phyloP scores from a whole-genome alignment of 176 grass and related monocot genomes.

The Bolboschoenus planiculmis region DNA sequence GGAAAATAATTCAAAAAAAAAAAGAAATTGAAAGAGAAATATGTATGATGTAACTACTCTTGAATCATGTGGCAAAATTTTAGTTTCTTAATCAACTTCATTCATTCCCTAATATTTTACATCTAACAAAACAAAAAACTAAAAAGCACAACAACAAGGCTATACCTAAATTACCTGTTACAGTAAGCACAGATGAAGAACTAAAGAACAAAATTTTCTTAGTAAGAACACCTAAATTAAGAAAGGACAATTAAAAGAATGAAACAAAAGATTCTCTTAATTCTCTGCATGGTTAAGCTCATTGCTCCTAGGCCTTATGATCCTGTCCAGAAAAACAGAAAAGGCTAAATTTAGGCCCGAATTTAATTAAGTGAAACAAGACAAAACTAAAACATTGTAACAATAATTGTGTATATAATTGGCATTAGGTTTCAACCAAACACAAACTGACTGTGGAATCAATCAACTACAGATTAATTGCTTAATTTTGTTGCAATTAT shows the following conservation, averaged over 20 bases:
- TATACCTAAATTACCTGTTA: constrained; percentile 10
- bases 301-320: not conserved
- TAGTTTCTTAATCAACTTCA: not conserved
- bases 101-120: constrained; percentile 22
- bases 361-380: not conserved
- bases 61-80: not conserved
- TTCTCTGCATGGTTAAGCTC: not conserved
- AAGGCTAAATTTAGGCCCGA: not conserved
- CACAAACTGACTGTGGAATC: not conserved
- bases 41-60: not conserved
- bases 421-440: not conserved
- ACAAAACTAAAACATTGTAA: not conserved
- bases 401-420: not conserved
- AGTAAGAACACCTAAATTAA: not conserved
- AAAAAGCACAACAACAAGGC: not conserved
- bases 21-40: not conserved
- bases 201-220: constrained; percentile 13
- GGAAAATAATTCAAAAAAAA: not conserved
- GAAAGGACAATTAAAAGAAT: constrained; percentile 1
- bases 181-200: not conserved
- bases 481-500: not conserved
- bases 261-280: constrained; percentile 7
- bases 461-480: not conserved
- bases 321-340: not conserved
- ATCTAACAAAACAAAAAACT: constrained; percentile 16